Conservation (phyloP, 345 rosid genomes). For the Linum usitatissimum region DNA sequence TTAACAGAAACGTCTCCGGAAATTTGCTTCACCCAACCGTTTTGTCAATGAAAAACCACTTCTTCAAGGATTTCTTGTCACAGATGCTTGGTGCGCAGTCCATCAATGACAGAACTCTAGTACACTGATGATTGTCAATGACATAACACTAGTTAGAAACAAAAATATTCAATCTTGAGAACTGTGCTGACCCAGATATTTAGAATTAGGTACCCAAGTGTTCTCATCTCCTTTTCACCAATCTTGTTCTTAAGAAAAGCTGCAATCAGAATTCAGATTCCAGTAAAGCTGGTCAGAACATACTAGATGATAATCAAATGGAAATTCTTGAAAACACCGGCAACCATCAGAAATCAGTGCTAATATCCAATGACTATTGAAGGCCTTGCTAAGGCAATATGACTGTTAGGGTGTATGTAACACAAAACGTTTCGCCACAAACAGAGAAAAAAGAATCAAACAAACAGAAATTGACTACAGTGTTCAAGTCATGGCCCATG, state of each 20-base stretch:
- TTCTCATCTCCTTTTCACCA: slow-evolving; percentile 16
- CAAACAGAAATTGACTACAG: not conserved
- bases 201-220: slow-evolving; percentile 14
- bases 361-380: too few relatives aligned
- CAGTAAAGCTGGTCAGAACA: too few relatives aligned
- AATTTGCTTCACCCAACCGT: slow-evolving; percentile 25
- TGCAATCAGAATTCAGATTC: too few relatives aligned
- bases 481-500: not conserved
- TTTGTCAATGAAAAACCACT: slow-evolving; percentile 43
- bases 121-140: slow-evolving; percentile 14
- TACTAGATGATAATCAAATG: too few relatives aligned
- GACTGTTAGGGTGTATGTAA: not conserved
- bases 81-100: slow-evolving; percentile 24
- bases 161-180: not conserved
- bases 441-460: not conserved
- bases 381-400: too few relatives aligned
- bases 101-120: slow-evolving; percentile 24
- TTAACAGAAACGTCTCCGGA: not conserved
- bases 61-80: slow-evolving; percentile 33
- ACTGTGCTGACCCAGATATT: not conserved
- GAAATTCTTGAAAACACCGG: too few relatives aligned
- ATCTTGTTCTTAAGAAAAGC: not conserved
- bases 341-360: too few relatives aligned
- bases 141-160: not conserved
- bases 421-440: not conserved